Evolutionary conservation across 371 early-diverging fungal genomes (phyloP).

Genomic region (Cokeromyces recurvatus): DNA sequence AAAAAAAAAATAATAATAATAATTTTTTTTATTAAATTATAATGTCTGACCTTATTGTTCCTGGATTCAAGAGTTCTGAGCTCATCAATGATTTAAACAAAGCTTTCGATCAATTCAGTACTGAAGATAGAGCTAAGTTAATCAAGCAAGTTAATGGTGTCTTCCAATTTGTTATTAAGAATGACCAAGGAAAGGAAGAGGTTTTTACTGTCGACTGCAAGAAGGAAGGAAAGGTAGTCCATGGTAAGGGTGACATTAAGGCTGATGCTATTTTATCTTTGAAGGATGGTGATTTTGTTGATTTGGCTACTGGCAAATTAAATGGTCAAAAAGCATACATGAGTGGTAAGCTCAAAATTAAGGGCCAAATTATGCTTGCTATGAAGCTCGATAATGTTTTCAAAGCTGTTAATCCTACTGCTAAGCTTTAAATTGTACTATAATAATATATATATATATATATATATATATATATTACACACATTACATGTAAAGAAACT

Average conservation of each 20-base stretch:
- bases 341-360: slow-evolving; percentile 81
- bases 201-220: slow-evolving; percentile 76
- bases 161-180: slow-evolving; percentile 81
- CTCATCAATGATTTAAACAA: slow-evolving; percentile 36
- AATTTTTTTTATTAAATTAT: neutral
- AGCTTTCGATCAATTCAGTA: slow-evolving; percentile 25
- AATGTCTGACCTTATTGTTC: slow-evolving; percentile 43
- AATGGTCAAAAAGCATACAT: slow-evolving; percentile 80
- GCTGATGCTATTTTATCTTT: slow-evolving; percentile 64
- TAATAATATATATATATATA: neutral
- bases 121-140: slow-evolving; percentile 40
- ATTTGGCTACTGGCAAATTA: slow-evolving; percentile 78
- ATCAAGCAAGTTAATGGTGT: slow-evolving; percentile 69
- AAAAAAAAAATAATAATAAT: too few species aligned
- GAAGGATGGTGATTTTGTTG: slow-evolving; percentile 80
- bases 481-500: neutral
- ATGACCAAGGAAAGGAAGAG: slow-evolving; percentile 58
- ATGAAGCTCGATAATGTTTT: slow-evolving; percentile 72
- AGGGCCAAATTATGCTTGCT: slow-evolving; percentile 87
- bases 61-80: slow-evolving; percentile 45
- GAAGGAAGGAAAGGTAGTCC: slow-evolving; percentile 54
- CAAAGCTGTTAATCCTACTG: slow-evolving; percentile 42
- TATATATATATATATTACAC: too few species aligned
- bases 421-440: slow-evolving; percentile 43
- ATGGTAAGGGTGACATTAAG: slow-evolving; percentile 61